phyloP scores from a whole-genome alignment of 2,329 filamentous ascomycete genomes.

The Colletotrichum siamense region DNA sequence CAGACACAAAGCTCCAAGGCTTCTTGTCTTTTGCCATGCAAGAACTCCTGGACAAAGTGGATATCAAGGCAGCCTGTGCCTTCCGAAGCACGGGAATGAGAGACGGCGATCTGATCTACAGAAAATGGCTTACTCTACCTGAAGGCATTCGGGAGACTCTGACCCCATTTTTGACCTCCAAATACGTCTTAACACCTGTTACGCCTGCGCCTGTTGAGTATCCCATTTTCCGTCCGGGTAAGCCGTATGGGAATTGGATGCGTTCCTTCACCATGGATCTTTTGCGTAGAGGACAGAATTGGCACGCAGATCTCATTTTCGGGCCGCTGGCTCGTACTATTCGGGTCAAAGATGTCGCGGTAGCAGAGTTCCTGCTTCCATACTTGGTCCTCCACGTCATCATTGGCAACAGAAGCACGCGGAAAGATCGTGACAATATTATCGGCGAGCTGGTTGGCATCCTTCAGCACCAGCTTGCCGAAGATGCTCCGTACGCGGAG shows the following conservation, averaged over 20 bases:
- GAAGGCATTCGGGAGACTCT: conserved; percentile 80
- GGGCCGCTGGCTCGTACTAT: conserved; percentile 82
- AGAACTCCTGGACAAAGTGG: conserved; percentile 80
- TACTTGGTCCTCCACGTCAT: conserved; percentile 86
- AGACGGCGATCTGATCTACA: conserved; percentile 66
- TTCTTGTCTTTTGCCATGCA: conserved; percentile 97
- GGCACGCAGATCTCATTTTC: conserved; percentile 79
- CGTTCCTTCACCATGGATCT: conserved; percentile 82
- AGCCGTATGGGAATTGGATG: conserved; percentile 82
- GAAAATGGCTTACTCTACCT: conserved; percentile 80
- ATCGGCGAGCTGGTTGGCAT: conserved; percentile 77
- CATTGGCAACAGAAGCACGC: conserved; percentile 67
- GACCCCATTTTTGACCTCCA: conserved; percentile 87
- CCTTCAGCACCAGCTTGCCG: conserved; percentile 64
- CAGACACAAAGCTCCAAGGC: conserved; percentile 85
- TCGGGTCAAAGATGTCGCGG: conserved; percentile 82
- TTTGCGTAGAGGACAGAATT: conserved; percentile 76
- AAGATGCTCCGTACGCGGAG: conserved; percentile 61
- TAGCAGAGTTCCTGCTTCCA: conserved; percentile 87
- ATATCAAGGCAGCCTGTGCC: conserved; percentile 66
- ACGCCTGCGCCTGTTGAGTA: conserved; percentile 66
- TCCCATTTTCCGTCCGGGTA: conserved; percentile 75
- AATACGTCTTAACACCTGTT: conserved; percentile 75
- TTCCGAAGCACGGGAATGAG: conserved; percentile 41
- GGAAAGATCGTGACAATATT: conserved; percentile 68